Percentiles rank a stretch among this genome's conserved stretches.
Evolutionary conservation across 352 stramenopile genomes (phyloP).

Genomic region (Thraustochytrium sp.): DNA sequence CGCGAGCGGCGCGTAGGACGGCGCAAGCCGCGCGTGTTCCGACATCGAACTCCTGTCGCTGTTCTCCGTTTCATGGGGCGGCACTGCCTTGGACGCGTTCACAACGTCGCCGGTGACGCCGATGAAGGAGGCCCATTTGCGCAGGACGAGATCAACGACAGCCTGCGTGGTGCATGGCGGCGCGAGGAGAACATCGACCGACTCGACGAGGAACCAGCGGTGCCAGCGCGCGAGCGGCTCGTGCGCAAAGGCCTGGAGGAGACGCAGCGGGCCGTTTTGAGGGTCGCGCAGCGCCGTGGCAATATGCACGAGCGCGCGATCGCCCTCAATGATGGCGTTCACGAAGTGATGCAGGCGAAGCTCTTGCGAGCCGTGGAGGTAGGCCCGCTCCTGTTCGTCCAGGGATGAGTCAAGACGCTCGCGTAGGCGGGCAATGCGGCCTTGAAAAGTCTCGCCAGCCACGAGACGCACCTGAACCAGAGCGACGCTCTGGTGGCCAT

Average conservation of each 20-base stretch:
- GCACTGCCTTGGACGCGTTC: background rate
- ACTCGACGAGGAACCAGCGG: slow-evolving; percentile 28
- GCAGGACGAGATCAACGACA: background rate
- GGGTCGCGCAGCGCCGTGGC: background rate
- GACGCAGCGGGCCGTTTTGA: background rate
- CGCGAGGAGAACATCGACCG: background rate
- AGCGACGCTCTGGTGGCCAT: background rate
- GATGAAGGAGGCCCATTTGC: background rate
- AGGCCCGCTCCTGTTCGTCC: background rate
- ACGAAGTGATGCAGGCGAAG: slow-evolving; percentile 30
- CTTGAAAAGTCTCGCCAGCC: background rate
- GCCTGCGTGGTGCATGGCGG: background rate
- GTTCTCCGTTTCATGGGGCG: background rate
- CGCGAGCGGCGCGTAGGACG: background rate
- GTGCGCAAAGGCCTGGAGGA: background rate
- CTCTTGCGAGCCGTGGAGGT: background rate
- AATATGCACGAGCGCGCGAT: background rate
- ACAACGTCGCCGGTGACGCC: background rate
- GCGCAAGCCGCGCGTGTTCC: background rate
- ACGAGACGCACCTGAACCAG: slow-evolving; percentile 2
- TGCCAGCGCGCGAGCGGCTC: slow-evolving; percentile 27
- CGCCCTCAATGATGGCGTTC: background rate
- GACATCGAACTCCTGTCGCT: too few species aligned
- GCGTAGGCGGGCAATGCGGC: background rate
- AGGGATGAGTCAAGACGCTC: background rate